A percentile compares a stretch with the other conserved stretches of the same genome.
Conservation (phyloP, 305 asterid genomes). For the Withania somnifera region DNA sequence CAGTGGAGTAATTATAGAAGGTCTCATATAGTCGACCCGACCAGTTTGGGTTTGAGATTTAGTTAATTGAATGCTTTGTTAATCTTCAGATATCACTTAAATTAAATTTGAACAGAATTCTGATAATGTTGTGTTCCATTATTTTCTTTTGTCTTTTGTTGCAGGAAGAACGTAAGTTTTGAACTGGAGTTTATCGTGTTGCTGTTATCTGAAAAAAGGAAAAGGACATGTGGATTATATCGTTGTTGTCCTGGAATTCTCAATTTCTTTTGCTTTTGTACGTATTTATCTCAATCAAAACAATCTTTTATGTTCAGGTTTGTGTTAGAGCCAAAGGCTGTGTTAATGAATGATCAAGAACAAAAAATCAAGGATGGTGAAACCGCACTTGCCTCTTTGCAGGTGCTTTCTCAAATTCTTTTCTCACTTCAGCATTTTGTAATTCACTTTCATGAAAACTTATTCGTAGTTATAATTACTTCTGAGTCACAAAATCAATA, state of each 20-base stretch:
- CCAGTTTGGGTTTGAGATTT: background rate
- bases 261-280: background rate
- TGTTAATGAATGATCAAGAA: slow-evolving; percentile 78
- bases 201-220: background rate
- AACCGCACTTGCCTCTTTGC: slow-evolving; percentile 58
- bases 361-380: slow-evolving; percentile 79
- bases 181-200: background rate
- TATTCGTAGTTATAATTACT: background rate
- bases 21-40: background rate
- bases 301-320: slow-evolving; percentile 38
- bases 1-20: background rate
- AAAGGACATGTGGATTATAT: background rate
- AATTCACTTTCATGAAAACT: background rate
- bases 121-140: background rate
- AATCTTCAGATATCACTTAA: background rate
- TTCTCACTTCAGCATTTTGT: background rate
- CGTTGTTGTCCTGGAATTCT: background rate
- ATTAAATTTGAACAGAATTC: background rate
- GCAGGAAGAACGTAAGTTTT: slow-evolving; percentile 73
- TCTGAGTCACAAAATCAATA: background rate
- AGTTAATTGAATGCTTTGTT: background rate
- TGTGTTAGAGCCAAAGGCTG: slow-evolving; percentile 69
- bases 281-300: background rate
- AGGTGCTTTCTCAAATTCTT: slow-evolving; percentile 31
- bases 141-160: background rate